Percentiles rank a stretch among this genome's conserved stretches.
phyloP scores from a whole-genome alignment of 1,284 basidiomycete species.

The Microbotryum violaceum region DNA sequence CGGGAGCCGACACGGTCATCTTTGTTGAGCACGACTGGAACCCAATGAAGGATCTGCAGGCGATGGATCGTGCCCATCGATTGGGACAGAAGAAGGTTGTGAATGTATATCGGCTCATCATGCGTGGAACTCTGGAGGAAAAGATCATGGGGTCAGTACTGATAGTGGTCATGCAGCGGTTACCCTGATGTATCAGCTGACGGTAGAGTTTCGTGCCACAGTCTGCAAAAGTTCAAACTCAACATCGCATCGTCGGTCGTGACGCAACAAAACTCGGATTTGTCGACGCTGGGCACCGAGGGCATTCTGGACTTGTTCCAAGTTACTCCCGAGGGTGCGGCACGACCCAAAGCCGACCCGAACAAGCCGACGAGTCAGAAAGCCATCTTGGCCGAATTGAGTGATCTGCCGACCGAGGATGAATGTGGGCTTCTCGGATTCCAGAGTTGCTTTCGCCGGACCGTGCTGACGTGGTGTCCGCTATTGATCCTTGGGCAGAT shows the following conservation, averaged over 20 bases:
- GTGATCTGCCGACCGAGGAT: slow-evolving; percentile 38
- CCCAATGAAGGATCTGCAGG: slow-evolving; percentile 98
- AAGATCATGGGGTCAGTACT: slow-evolving; percentile 96
- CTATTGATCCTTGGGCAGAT: neutral
- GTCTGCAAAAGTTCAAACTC: slow-evolving; percentile 94
- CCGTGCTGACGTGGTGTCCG: neutral
- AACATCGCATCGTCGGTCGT: slow-evolving; percentile 96
- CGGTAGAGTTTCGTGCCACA: slow-evolving; percentile 38
- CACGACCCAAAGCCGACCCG: slow-evolving; percentile 5
- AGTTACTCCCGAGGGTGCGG: slow-evolving; percentile 12
- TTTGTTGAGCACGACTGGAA: slow-evolving; percentile 99
- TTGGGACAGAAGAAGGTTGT: slow-evolving; percentile 99
- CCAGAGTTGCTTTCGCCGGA: neutral
- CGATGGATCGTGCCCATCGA: slow-evolving; percentile 98
- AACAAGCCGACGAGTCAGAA: slow-evolving; percentile 40
- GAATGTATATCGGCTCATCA: slow-evolving; percentile 96
- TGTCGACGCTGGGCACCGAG: slow-evolving; percentile 94
- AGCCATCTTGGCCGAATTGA: slow-evolving; percentile 41
- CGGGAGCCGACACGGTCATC: slow-evolving; percentile 97
- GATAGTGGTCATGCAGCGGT: neutral
- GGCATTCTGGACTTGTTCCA: slow-evolving; percentile 88
- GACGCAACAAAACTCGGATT: slow-evolving; percentile 90
- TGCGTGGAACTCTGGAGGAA: slow-evolving; percentile 93
- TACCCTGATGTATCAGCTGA: neutral
- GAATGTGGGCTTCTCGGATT: slow-evolving; percentile 27